Percentiles rank a stretch among this genome's conserved stretches.
These are phyloP conservation scores for Populus hybrid DNA, from an alignment of 441 rosid genomes.

Conservation along the genomic window DNA sequence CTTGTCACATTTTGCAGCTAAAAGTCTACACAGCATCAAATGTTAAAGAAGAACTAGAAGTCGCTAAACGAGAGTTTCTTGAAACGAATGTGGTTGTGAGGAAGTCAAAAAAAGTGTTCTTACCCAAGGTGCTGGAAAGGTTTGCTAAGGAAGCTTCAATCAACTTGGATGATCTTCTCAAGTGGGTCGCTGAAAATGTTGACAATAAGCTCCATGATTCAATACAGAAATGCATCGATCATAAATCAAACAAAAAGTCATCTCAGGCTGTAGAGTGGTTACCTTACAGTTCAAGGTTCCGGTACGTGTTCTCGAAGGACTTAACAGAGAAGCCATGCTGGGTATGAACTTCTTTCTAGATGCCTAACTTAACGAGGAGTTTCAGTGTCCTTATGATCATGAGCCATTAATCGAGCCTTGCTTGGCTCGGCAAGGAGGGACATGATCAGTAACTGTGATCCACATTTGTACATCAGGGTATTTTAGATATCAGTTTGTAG, in stretches of 20 bases:
- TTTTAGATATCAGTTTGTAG: background rate
- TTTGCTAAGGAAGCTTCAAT: constrained; percentile 67
- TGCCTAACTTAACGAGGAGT: constrained; percentile 9
- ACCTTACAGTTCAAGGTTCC: constrained; percentile 70
- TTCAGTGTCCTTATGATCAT: constrained; percentile 3
- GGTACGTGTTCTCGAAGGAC: constrained; percentile 66
- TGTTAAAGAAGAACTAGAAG: constrained; percentile 60
- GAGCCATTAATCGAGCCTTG: constrained; percentile 4
- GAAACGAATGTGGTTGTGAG: constrained; percentile 50
- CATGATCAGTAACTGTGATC: background rate
- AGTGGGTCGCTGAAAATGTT: constrained; percentile 51
- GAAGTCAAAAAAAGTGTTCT: constrained; percentile 61
- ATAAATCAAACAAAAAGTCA: constrained; percentile 47
- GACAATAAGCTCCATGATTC: constrained; percentile 62
- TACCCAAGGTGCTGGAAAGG: constrained; percentile 67
- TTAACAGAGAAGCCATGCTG: constrained; percentile 64
- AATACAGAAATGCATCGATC: constrained; percentile 49
- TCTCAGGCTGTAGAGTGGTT: constrained; percentile 69
- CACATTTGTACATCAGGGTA: constrained; percentile 19
- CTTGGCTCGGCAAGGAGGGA: background rate
- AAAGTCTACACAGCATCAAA: constrained; percentile 63
- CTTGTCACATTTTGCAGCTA: constrained; percentile 36
- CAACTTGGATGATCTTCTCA: constrained; percentile 51
- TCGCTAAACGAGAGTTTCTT: constrained; percentile 67
- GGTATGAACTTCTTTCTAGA: constrained; percentile 29